Evolutionary conservation across 2,329 filamentous ascomycete species (phyloP).

Genomic region (Phaeoacremonium minimum): DNA sequence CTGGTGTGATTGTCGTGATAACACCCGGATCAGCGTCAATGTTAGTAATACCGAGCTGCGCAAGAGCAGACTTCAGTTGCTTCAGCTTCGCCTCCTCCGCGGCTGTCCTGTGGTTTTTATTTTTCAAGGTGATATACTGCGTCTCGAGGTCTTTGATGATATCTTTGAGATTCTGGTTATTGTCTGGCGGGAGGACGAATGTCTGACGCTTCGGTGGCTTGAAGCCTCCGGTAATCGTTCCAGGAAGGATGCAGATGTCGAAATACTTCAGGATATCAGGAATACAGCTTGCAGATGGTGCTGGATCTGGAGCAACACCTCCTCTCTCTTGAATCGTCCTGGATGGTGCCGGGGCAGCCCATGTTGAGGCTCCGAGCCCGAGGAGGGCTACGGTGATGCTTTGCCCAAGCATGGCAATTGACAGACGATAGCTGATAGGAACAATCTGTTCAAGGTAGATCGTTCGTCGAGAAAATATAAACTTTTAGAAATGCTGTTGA

Average conservation of each 20-base stretch:
- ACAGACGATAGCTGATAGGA: not conserved
- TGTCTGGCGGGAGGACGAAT: slow-evolving; percentile 14
- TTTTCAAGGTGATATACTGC: slow-evolving; percentile 13
- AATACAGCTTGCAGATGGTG: not conserved
- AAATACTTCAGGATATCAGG: slow-evolving; percentile 2
- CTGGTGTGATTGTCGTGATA: slow-evolving; percentile 14
- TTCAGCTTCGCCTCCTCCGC: slow-evolving; percentile 12
- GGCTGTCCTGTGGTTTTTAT: slow-evolving; percentile 15
- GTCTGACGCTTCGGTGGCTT: slow-evolving; percentile 7
- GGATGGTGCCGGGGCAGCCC: slow-evolving; percentile 2
- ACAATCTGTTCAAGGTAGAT: too few relatives aligned
- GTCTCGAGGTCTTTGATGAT: slow-evolving; percentile 12
- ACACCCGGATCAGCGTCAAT: slow-evolving; percentile 14
- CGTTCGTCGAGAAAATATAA: too few relatives aligned
- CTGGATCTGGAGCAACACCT: not conserved
- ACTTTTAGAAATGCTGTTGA: too few relatives aligned
- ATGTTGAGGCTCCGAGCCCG: slow-evolving; percentile 3
- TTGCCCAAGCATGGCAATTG: slow-evolving; percentile 1
- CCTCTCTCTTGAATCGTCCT: not conserved
- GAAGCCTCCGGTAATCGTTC: slow-evolving; percentile 1
- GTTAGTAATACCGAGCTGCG: slow-evolving; percentile 11
- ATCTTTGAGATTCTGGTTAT: slow-evolving; percentile 12
- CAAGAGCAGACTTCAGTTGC: slow-evolving; percentile 13
- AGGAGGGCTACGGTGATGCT: slow-evolving; percentile 1
- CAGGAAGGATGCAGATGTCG: slow-evolving; percentile 3